Percentiles rank a stretch among this genome's conserved stretches.
Conservation (phyloP, 164 flowering plant species). For the Vitis vinifera region DNA sequence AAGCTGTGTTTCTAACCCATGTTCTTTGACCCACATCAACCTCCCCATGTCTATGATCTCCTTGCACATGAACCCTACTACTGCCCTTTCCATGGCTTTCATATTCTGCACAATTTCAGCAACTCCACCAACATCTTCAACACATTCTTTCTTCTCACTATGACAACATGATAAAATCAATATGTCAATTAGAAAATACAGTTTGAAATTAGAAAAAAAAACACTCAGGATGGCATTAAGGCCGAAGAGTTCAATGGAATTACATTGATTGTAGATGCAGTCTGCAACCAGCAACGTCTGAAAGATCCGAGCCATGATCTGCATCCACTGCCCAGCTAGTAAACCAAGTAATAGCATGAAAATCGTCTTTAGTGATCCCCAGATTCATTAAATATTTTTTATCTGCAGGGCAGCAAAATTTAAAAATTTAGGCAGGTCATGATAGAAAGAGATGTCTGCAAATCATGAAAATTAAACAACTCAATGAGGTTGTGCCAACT, state of each 20-base stretch:
- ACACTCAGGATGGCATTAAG: not conserved
- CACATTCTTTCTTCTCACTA: constrained; percentile 32
- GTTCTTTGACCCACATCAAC: constrained; percentile 69
- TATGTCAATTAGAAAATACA: constrained; percentile 1
- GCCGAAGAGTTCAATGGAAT: constrained; percentile 1
- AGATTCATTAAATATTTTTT: constrained; percentile 48
- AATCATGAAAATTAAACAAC: not conserved
- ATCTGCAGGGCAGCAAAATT: constrained; percentile 45
- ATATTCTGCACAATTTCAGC: constrained; percentile 58
- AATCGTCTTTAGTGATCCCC: constrained; percentile 72
- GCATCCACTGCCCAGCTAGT: constrained; percentile 99
- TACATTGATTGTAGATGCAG: constrained; percentile 31
- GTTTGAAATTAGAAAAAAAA: not conserved
- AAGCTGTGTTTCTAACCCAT: constrained; percentile 49
- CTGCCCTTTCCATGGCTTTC: constrained; percentile 70
- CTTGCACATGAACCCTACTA: constrained; percentile 85
- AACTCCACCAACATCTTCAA: constrained; percentile 26
- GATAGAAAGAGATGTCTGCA: not conserved
- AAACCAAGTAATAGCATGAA: constrained; percentile 91
- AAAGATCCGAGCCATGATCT: constrained; percentile 64
- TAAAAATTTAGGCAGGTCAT: not conserved
- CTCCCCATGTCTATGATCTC: constrained; percentile 88
- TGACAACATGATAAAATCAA: constrained; percentile 6
- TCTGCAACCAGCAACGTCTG: constrained; percentile 35
- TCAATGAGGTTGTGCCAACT: not conserved